Evolutionary conservation across 306 rosid species (phyloP).

Genomic region (Cucumis sativus): Cucumber_9930_V3 NC_026655.2:28895001-28895500

Average conservation of each 20-base stretch:
- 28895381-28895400: slow-evolving; percentile 57
- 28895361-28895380: slow-evolving; percentile 52
- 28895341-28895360: too few species aligned
- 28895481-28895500: background rate
- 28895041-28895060: background rate
- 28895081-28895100: background rate
- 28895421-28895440: slow-evolving; percentile 62
- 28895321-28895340: background rate
- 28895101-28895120: background rate
- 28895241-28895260: background rate
- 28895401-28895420: slow-evolving; percentile 81
- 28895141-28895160: background rate
- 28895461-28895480: slow-evolving; percentile 32
- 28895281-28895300: background rate
- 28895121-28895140: background rate
- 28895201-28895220: background rate
- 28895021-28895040: background rate
- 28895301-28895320: too few species aligned
- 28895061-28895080: background rate
- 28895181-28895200: background rate
- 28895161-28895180: background rate
- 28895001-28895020: background rate
- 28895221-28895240: background rate
- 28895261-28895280: background rate
- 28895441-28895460: slow-evolving; percentile 45